Conservation (phyloP, 495 filamentous ascomycete genomes). For the Aspergillus biplanus region DNA sequence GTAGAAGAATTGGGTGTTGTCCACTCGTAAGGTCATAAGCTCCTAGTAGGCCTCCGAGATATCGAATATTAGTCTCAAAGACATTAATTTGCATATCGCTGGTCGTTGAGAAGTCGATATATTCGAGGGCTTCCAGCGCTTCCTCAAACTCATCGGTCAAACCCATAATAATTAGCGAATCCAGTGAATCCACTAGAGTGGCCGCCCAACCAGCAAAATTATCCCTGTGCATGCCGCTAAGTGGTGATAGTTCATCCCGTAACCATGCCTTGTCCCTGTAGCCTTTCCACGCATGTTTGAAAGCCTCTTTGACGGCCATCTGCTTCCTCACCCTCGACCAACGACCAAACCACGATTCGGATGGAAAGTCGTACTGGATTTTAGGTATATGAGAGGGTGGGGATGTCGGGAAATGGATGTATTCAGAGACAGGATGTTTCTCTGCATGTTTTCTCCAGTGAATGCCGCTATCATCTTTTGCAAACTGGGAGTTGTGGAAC, state of each 20-base stretch:
- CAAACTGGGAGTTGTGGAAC: conserved; percentile 13
- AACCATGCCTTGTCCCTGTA: conserved; percentile 80
- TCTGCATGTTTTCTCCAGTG: conserved; percentile 51
- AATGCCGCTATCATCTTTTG: conserved; percentile 27
- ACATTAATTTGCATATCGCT: conserved; percentile 65
- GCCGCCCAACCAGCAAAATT: conserved; percentile 67
- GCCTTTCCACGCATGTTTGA: conserved; percentile 72
- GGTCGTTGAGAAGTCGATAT: conserved; percentile 59
- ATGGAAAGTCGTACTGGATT: conserved; percentile 56
- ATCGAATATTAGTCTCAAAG: conserved; percentile 88
- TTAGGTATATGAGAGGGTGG: conserved; percentile 46
- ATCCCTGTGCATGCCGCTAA: conserved; percentile 55
- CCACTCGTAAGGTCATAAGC: conserved; percentile 79
- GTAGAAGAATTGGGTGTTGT: conserved; percentile 68
- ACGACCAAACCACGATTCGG: conserved; percentile 43
- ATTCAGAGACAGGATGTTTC: conserved; percentile 51
- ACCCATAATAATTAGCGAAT: conserved; percentile 67
- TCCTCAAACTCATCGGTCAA: conserved; percentile 62
- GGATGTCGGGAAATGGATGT: conserved; percentile 52
- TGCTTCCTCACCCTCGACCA: conserved; percentile 47
- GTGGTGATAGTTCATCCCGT: conserved; percentile 75
- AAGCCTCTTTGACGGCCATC: conserved; percentile 67
- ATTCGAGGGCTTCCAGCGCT: conserved; percentile 55
- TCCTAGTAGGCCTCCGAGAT: conserved; percentile 80
- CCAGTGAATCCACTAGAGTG: conserved; percentile 62